A percentile compares a stretch with the other conserved stretches of the same genome.
These are phyloP conservation scores for Beauveria pseudobassiana DNA, from an alignment of 2,329 filamentous ascomycete species.

Conservation along the genomic window DNA sequence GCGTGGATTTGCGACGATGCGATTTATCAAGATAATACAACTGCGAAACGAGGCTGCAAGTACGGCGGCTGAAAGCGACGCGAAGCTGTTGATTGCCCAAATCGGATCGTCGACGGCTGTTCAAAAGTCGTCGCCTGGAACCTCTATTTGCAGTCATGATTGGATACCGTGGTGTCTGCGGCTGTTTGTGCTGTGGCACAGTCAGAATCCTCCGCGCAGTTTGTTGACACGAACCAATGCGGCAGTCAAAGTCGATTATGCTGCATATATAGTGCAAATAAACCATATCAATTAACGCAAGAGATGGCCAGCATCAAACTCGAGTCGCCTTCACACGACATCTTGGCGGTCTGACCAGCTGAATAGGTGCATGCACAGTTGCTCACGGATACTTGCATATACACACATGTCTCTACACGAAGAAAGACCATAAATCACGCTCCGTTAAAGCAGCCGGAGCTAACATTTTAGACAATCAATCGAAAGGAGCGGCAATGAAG, in stretches of 20 bases:
- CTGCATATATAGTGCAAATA: background rate
- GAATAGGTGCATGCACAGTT: background rate
- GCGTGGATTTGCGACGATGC: background rate
- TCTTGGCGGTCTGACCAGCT: background rate
- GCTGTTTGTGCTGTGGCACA: no score
- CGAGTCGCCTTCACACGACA: background rate
- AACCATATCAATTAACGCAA: background rate
- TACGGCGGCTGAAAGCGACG: no score
- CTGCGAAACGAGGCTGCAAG: background rate
- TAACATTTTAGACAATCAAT: background rate
- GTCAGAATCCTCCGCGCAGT: no score
- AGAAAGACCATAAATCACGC: background rate
- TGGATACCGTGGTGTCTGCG: no score
- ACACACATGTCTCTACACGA: no score
- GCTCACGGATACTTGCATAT: no score
- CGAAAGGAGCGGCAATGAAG: background rate
- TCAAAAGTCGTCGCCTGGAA: no score
- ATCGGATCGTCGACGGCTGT: no score
- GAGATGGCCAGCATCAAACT: background rate
- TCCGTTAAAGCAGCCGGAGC: background rate
- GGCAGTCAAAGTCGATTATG: background rate
- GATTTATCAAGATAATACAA: no score
- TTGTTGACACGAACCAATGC: no score
- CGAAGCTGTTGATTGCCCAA: no score
- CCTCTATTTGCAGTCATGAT: no score